Base-by-base conservation (phyloP, 176 grass and related monocot genomes). In the Avena insularis region DNA sequence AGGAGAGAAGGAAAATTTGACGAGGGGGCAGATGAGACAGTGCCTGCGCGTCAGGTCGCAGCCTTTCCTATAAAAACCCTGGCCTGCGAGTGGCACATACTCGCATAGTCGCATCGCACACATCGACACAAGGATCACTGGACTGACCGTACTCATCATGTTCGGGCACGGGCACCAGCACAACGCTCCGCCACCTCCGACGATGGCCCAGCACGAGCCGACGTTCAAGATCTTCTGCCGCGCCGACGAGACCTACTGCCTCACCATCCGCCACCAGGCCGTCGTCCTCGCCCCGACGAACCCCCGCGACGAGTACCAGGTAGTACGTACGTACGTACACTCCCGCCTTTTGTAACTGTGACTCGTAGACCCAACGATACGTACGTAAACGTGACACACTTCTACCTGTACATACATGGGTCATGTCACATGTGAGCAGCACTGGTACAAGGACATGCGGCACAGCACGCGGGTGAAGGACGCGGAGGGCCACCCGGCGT, bases 361-460 rank as follows among this genome's bases (percentile, higher is more conserved):
- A 29, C 29, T 29, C 29, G 29, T 29, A 29, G 29, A 29, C 29
- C 29, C 29, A 29, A 29, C 29, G 29, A 29, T 29, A 29, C 29
- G 29, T 2, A 2, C 29, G 29, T 29, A 29, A 29, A 29, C 29
- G 29, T 29, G 29, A 29, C 29, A 29, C 29, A 29, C 29, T 29
- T 29, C 29, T 29, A 29, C 29, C 29, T 29, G 29, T 29, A 29
- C 29, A 29, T 29, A 29, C 29, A 29, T 38, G 36, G 36, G 36
- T 38, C 5, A 4, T 3, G 36, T 38, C 36, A 53, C 14, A 5
- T 49, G 53, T 14, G 15, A 0, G 8, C 88, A 97, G 92, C 92
- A 94, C 79, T 97, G 92, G 94, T 94, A 89, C 90, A 94, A 92
- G 88, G 90, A 97, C 72, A 89, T 94, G 94, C 77, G 79, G 79